A percentile compares a stretch with the other conserved stretches of the same genome.
Conservation (phyloP, 768 basidiomycete species). For the Auricularia sp. region DNA sequence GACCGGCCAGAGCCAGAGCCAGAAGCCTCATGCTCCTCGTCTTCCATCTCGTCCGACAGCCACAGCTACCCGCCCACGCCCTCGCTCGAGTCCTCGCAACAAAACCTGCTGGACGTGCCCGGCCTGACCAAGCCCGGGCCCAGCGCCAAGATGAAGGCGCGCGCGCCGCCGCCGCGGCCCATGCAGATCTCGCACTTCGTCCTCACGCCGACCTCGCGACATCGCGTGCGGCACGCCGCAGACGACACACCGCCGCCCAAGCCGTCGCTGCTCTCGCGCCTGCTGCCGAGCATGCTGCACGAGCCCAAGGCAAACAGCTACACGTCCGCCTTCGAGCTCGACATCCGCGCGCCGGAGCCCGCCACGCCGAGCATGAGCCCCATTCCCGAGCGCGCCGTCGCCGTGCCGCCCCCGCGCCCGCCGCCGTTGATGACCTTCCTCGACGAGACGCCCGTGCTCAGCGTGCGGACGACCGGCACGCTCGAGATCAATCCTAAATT, state of each 20-base stretch:
- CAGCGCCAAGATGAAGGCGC: no score
- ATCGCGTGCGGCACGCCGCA: conserved; percentile 11
- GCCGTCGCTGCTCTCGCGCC: neutral
- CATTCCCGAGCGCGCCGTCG: neutral
- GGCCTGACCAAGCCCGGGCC: neutral
- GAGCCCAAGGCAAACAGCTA: conserved; percentile 17
- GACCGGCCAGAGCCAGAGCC: conserved; percentile 10
- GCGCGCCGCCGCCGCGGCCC: neutral
- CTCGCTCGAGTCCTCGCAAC: conserved; percentile 20
- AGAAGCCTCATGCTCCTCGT: conserved; percentile 8
- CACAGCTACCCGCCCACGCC: conserved; percentile 11
- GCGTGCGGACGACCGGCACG: conserved; percentile 45
- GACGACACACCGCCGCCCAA: conserved; percentile 6
- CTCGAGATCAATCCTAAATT: conserved; percentile 53
- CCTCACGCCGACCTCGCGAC: conserved; percentile 20
- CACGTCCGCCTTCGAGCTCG: conserved; percentile 9
- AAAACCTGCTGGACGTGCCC: conserved; percentile 16
- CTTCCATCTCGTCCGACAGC: conserved; percentile 9
- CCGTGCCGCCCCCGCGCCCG: conserved; percentile 19
- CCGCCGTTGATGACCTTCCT: conserved; percentile 54
- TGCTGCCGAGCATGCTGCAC: conserved; percentile 20
- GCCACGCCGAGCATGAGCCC: neutral
- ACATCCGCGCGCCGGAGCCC: neutral
- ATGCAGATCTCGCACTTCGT: conserved; percentile 20
- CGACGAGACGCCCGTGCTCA: conserved; percentile 60